These are phyloP conservation scores for Kluyveromyces sp. DNA, from an alignment of 1,139 yeast genomes.

Conservation along the genomic window DNA sequence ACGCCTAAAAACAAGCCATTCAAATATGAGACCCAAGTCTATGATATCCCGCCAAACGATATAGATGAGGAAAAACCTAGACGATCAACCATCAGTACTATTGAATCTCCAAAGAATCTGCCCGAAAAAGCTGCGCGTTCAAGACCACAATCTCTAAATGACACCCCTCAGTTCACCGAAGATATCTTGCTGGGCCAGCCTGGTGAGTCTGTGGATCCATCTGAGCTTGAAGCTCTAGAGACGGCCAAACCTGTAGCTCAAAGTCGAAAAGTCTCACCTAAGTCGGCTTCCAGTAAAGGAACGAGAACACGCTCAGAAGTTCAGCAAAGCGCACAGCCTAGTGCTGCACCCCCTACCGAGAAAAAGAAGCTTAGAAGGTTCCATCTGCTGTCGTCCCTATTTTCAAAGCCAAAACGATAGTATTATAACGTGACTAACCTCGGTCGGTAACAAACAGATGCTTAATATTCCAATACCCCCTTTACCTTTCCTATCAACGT, in stretches of 20 bases:
- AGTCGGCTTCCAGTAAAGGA: background rate
- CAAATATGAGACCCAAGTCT: conserved; percentile 31
- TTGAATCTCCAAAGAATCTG: conserved; percentile 1
- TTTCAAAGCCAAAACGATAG: conserved; percentile 4
- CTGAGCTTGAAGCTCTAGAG: conserved; percentile 5
- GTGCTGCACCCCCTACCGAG: background rate
- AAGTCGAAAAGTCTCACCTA: background rate
- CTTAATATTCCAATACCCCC: background rate
- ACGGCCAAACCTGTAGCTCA: background rate
- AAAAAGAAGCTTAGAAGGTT: conserved; percentile 4
- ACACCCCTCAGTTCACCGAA: conserved; percentile 14
- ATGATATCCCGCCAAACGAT: conserved; percentile 22
- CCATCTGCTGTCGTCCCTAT: conserved; percentile 2
- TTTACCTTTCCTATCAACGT: background rate
- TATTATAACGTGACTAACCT: background rate
- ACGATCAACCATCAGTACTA: conserved; percentile 3
- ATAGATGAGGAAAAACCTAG: background rate
- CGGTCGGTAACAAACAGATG: background rate
- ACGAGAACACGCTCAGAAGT: background rate
- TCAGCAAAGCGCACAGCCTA: background rate
- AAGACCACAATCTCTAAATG: background rate
- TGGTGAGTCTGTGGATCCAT: conserved; percentile 24
- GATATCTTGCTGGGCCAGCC: conserved; percentile 28
- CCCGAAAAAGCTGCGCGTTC: background rate
- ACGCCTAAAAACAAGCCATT: conserved; percentile 17